These are phyloP conservation scores for Pythium periplocum DNA, from an alignment of 352 stramenopile genomes.

Conservation along the genomic window DNA sequence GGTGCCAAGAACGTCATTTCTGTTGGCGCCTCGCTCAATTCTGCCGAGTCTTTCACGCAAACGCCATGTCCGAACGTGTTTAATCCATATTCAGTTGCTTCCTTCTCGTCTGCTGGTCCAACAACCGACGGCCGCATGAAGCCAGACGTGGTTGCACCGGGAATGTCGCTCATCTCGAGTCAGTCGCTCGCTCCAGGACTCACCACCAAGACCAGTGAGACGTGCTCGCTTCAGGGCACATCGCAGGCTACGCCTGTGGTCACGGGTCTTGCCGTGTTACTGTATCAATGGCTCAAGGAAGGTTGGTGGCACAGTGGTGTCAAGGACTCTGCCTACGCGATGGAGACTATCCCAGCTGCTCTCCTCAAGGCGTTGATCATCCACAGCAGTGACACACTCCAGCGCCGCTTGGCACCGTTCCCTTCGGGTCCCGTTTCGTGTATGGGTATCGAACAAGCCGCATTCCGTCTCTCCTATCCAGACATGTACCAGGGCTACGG, in stretches of 20 bases:
- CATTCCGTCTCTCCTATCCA: slow-evolving; percentile 44
- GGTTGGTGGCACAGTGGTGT: slow-evolving; percentile 69
- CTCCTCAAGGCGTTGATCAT: slow-evolving; percentile 80
- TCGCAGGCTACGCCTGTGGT: slow-evolving; percentile 74
- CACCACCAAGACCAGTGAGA: slow-evolving; percentile 42
- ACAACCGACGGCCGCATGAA: slow-evolving; percentile 84
- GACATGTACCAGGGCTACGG: slow-evolving; percentile 79
- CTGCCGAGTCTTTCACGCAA: slow-evolving; percentile 39
- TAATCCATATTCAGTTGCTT: slow-evolving; percentile 71
- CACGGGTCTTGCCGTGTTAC: slow-evolving; percentile 65
- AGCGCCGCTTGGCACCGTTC: slow-evolving; percentile 35
- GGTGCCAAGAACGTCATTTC: slow-evolving; percentile 84
- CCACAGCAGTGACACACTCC: slow-evolving; percentile 61
- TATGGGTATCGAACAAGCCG: slow-evolving; percentile 21
- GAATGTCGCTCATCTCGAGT: slow-evolving; percentile 76
- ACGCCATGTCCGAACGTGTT: slow-evolving; percentile 53
- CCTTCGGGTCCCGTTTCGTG: slow-evolving; percentile 48
- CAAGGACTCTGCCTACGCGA: slow-evolving; percentile 46
- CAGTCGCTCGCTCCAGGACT: slow-evolving; percentile 52
- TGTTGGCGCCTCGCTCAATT: slow-evolving; percentile 71
- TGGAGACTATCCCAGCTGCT: slow-evolving; percentile 58
- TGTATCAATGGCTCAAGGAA: slow-evolving; percentile 75
- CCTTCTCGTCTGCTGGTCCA: slow-evolving; percentile 78
- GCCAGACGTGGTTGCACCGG: slow-evolving; percentile 82
- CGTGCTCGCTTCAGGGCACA: slow-evolving; percentile 71